Conservation (phyloP, 352 stramenopile species). For the Globisporangium cederbergense region DNA sequence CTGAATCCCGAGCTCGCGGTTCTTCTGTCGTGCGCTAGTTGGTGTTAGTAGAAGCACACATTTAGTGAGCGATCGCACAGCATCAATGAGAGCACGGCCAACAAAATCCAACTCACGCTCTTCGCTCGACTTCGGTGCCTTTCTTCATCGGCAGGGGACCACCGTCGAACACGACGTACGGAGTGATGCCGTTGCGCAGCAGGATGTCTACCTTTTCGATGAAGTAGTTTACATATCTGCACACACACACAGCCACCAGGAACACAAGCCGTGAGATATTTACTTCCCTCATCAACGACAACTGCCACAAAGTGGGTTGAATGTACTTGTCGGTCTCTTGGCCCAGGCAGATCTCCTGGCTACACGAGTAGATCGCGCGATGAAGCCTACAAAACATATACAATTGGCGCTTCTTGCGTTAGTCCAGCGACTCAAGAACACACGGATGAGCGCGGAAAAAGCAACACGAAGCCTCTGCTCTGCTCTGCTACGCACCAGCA, state of each 20-base stretch:
- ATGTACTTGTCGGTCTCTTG: constrained; percentile 70
- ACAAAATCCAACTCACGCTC: constrained; percentile 28
- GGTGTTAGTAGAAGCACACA: background rate
- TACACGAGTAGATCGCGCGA: constrained; percentile 72
- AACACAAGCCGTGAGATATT: background rate
- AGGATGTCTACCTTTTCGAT: constrained; percentile 58
- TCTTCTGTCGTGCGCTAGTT: constrained; percentile 58
- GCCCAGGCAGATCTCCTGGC: constrained; percentile 66
- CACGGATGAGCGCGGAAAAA: background rate
- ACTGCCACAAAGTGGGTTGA: background rate
- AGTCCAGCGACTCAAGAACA: background rate
- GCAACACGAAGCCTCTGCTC: background rate
- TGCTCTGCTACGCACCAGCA: constrained; percentile 48
- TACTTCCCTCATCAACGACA: background rate
- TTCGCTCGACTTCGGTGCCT: constrained; percentile 67
- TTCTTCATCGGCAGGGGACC: constrained; percentile 76
- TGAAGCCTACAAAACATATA: constrained; percentile 51
- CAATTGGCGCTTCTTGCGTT: background rate
- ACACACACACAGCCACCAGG: background rate
- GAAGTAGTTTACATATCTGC: constrained; percentile 78
- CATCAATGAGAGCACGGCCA: too few relatives aligned
- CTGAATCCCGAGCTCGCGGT: constrained; percentile 61
- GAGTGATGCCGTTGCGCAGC: constrained; percentile 53
- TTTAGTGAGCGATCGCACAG: background rate
- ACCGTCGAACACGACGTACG: constrained; percentile 82